Conservation (phyloP, 1,139 yeast genomes). For the Yamadazyma sp. region DNA sequence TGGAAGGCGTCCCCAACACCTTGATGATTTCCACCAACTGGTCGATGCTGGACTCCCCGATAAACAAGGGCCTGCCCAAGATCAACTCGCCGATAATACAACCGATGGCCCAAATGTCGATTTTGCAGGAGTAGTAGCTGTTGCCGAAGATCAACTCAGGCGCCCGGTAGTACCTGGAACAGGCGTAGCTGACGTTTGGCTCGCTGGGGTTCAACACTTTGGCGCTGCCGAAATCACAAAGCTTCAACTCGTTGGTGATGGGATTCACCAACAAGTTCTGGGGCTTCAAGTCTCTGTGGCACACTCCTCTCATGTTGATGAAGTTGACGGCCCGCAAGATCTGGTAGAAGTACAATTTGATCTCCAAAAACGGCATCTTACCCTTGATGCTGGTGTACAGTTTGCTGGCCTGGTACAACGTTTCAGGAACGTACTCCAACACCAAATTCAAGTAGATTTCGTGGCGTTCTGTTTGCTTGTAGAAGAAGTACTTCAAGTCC, state of each 20-base stretch:
- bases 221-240: slow-evolving; percentile 84
- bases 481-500: slow-evolving; percentile 83
- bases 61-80: slow-evolving; percentile 93
- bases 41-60: slow-evolving; percentile 97
- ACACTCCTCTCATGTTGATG: slow-evolving; percentile 88
- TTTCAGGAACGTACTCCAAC: slow-evolving; percentile 91
- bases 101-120: slow-evolving; percentile 97
- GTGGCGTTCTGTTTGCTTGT: slow-evolving; percentile 74
- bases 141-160: slow-evolving; percentile 91
- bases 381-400: slow-evolving; percentile 73
- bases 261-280: slow-evolving; percentile 78
- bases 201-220: slow-evolving; percentile 71
- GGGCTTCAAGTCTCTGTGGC: slow-evolving; percentile 90
- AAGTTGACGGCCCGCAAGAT: slow-evolving; percentile 88
- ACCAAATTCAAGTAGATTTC: slow-evolving; percentile 85
- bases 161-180: slow-evolving; percentile 79
- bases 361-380: slow-evolving; percentile 86
- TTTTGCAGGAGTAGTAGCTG: slow-evolving; percentile 90
- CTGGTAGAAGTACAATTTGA: slow-evolving; percentile 88
- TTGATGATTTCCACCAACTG: slow-evolving; percentile 96
- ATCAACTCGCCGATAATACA: slow-evolving; percentile 97
- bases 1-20: slow-evolving; percentile 93
- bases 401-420: slow-evolving; percentile 86
- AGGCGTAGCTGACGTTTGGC: slow-evolving; percentile 76
- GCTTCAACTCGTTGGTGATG: slow-evolving; percentile 59